Conservation (phyloP, 768 basidiomycete genomes). For the Lepiota venenata region DNA sequence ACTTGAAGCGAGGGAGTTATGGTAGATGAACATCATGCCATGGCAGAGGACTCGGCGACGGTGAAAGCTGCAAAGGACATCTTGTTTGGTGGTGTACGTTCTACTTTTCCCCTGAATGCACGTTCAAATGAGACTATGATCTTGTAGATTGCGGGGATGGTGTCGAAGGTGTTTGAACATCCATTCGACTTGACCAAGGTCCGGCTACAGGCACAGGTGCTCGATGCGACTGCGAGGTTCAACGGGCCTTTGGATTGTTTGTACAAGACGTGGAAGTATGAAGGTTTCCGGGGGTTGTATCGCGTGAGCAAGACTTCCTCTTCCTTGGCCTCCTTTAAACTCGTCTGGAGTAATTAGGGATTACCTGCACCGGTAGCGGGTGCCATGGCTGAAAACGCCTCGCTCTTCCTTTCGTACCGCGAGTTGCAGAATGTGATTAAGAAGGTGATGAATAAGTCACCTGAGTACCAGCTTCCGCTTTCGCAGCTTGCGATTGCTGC, state of each 20-base stretch:
- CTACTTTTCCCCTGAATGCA: neutral
- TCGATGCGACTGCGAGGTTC: conserved; percentile 52
- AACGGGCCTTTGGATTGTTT: conserved; percentile 88
- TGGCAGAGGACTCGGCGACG: neutral
- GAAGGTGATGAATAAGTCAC: conserved; percentile 18
- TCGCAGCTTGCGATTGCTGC: conserved; percentile 77
- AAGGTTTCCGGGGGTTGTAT: conserved; percentile 85
- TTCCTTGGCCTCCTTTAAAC: neutral
- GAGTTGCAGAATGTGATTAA: conserved; percentile 66
- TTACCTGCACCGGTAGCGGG: conserved; percentile 89
- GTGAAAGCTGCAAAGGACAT: conserved; percentile 42
- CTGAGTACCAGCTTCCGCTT: conserved; percentile 43
- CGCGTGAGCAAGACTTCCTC: conserved; percentile 50
- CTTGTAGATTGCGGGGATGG: conserved; percentile 76
- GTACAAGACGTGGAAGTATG: conserved; percentile 71
- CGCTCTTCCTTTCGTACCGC: conserved; percentile 83
- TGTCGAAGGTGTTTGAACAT: conserved; percentile 82
- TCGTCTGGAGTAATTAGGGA: conserved; percentile 46
- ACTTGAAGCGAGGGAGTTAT: neutral
- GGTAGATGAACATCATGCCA: conserved; percentile 1
- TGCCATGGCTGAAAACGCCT: conserved; percentile 90
- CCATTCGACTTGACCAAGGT: conserved; percentile 97
- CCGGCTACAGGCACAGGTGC: conserved; percentile 86
- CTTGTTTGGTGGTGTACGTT: conserved; percentile 54
- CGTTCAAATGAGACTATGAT: neutral